phyloP scores from a whole-genome alignment of 2,329 filamentous ascomycete species.

The Setomelanomma holmii region DNA sequence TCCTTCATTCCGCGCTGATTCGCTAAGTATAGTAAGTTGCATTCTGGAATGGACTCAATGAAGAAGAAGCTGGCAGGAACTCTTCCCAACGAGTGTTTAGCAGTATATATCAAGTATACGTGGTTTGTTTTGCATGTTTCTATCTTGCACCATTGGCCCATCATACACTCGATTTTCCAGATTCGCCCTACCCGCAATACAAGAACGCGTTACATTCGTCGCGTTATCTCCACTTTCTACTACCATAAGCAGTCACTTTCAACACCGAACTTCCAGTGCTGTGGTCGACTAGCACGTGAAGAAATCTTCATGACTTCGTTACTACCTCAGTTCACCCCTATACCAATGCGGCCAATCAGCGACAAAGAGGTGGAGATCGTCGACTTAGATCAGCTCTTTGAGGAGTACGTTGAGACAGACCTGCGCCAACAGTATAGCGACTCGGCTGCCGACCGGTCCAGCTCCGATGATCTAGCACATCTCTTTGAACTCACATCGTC shows the following conservation, averaged over 20 bases:
- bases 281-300: constrained; percentile 34
- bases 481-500: constrained; percentile 60
- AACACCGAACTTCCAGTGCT: constrained; percentile 21
- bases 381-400: constrained; percentile 68
- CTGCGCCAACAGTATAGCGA: constrained; percentile 56
- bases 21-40: constrained; percentile 43
- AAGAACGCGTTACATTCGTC: constrained; percentile 24
- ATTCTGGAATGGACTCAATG: constrained; percentile 40
- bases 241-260: constrained; percentile 11
- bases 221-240: constrained; percentile 19
- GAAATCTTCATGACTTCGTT: constrained; percentile 35
- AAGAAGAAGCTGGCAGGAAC: constrained; percentile 44
- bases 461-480: constrained; percentile 58
- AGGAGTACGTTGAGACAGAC: constrained; percentile 68
- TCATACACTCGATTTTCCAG: constrained; percentile 21
- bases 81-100: constrained; percentile 26
- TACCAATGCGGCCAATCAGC: constrained; percentile 54
- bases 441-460: constrained; percentile 56
- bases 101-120: constrained; percentile 43
- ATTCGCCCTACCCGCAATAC: constrained; percentile 30
- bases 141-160: constrained; percentile 39
- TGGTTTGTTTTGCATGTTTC: constrained; percentile 45
- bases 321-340: constrained; percentile 30
- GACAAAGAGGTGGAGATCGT: constrained; percentile 63
- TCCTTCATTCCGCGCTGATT: constrained; percentile 42